A percentile compares a stretch with the other conserved stretches of the same genome.
Conservation (phyloP, 148 eudicot genomes). For the Talinum fruticosum region DNA sequence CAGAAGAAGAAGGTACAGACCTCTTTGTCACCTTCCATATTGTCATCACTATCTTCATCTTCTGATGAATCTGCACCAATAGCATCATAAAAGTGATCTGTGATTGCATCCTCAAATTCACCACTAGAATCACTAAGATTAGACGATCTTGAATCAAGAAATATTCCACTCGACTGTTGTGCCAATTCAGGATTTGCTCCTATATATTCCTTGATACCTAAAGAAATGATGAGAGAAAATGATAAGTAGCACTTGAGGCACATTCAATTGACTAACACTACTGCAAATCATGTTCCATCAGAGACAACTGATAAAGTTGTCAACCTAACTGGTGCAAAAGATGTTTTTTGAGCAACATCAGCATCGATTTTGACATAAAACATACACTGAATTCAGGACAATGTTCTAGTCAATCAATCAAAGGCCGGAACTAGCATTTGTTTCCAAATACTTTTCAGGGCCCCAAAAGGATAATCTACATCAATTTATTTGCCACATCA, state of each 20-base stretch:
- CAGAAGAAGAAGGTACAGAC: slow-evolving; percentile 36
- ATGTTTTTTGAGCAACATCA: neutral
- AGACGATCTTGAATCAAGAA: slow-evolving; percentile 44
- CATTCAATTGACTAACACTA: neutral
- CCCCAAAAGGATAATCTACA: neutral
- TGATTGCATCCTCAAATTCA: slow-evolving; percentile 50
- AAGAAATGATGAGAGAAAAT: slow-evolving; percentile 15
- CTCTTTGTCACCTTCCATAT: slow-evolving; percentile 41
- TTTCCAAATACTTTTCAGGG: neutral
- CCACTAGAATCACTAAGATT: slow-evolving; percentile 40
- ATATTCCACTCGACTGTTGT: slow-evolving; percentile 31
- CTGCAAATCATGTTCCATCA: neutral
- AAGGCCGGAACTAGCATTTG: neutral
- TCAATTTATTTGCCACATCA: slow-evolving; percentile 5
- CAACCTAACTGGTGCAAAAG: neutral
- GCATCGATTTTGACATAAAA: neutral
- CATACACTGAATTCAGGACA: neutral
- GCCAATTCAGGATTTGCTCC: slow-evolving; percentile 68
- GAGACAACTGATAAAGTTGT: neutral
- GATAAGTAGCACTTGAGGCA: neutral
- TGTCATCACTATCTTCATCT: slow-evolving; percentile 58
- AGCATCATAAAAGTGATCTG: slow-evolving; percentile 88
- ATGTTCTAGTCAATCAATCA: neutral
- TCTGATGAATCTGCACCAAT: slow-evolving; percentile 56
- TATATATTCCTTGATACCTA: slow-evolving; percentile 84